Base-by-base conservation (phyloP, 2,329 filamentous ascomycete species). In the Monosporascus sp. region DNA sequence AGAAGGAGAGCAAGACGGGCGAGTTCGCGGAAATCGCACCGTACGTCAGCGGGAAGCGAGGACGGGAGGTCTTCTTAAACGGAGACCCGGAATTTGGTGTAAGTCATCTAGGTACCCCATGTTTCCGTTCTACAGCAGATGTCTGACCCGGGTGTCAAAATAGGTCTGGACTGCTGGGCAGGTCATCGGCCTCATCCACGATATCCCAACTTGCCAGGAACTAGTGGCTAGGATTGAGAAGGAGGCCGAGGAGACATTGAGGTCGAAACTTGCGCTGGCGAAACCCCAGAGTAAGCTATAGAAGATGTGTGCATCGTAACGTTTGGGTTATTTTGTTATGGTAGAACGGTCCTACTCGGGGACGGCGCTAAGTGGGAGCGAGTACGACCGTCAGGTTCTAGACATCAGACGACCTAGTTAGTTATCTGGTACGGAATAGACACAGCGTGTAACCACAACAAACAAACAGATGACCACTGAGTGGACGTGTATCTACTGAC, bases 121-220 rank as follows among this genome's bases (percentile, higher is more conserved):
- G 47, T 16, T 26, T 24, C 17, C 19, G 19, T 20, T 20, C 40
- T 24, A 19, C 17, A 5, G n/a, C 19, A 43, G 22, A 9, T 24
- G 19, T 20, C 24, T 46, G 5, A n/a, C 41, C 20, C n/a, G n/a
- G 2, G 20, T 58, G 41, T 50, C 43, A 38, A 37, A 48, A 53
- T 63, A 93, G 88, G 89, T 97, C 40, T 99, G 94, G 94, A 97
- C 94, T 20, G 91, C 93, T 8, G 94, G 94, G 11, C 93, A 97
- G 70, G 93, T 97, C 61, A 96, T 99, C 60, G 89, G 89, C 6
- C 70, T 94, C 52, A 94, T 94, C 57, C 84, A 93, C 62, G 89
- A 94, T 63, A 89, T 92, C 52, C 88, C 88, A 8, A 89, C 86
- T 0, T 93, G 89, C 65, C 80, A 80, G 47, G 84, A 74, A 1